Conservation (phyloP, 257 asterid genomes). For the Nicotiana tabacum region DNA sequence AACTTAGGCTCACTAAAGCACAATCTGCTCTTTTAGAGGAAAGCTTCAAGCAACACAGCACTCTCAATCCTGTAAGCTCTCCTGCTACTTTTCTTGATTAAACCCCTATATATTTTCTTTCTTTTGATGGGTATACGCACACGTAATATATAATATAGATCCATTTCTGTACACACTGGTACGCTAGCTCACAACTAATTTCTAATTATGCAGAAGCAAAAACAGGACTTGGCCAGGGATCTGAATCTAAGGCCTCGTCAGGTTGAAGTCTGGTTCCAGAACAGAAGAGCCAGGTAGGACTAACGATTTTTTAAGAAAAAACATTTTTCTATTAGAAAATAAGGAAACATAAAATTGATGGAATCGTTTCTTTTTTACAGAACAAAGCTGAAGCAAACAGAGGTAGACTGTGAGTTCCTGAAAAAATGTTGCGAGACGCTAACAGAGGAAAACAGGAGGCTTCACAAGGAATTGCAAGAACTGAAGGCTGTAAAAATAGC, state of each 20-base stretch:
- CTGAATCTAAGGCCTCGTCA: constrained; percentile 71
- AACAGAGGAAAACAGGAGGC: constrained; percentile 84
- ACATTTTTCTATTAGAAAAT: not conserved
- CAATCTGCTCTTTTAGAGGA: constrained; percentile 64
- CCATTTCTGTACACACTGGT: not conserved
- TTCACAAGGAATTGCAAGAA: constrained; percentile 85
- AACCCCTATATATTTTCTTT: not conserved
- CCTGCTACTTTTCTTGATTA: not conserved
- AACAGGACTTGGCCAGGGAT: constrained; percentile 60
- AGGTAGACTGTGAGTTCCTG: constrained; percentile 84
- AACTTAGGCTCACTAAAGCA: constrained; percentile 51
- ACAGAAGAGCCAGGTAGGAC: constrained; percentile 69
- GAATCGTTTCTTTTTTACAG: constrained; percentile 19
- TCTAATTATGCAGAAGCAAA: constrained; percentile 48
- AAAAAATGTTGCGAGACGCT: constrained; percentile 87
- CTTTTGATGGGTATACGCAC: not conserved
- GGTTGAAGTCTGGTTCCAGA: constrained; percentile 87
- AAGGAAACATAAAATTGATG: constrained; percentile 1
- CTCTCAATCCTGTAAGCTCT: constrained; percentile 53
- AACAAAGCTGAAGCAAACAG: constrained; percentile 96
- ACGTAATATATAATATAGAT: not conserved
- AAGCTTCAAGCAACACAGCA: constrained; percentile 52
- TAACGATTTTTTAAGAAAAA: not conserved
- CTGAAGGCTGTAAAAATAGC: constrained; percentile 66
- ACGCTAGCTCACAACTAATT: not conserved